phyloP scores from a whole-genome alignment of 2,329 filamentous ascomycete species.

The Pyricularia grisea region DNA sequence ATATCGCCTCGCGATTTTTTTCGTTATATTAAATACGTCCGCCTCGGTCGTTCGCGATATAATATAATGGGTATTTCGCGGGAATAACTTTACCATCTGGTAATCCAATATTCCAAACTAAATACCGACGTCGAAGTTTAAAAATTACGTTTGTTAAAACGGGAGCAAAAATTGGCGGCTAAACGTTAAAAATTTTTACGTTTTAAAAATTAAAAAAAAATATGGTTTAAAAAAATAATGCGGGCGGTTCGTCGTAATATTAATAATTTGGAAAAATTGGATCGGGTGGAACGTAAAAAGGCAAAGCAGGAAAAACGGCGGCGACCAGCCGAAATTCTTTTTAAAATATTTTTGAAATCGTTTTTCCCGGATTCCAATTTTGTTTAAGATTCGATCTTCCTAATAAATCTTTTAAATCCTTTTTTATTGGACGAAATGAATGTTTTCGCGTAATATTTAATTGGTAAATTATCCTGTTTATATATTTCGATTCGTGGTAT shows the following conservation, averaged over 20 bases:
- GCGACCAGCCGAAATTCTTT: not conserved
- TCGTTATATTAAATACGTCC: not conserved
- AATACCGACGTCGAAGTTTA: not conserved
- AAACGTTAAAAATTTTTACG: not conserved
- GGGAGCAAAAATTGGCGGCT: not conserved
- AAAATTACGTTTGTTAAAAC: not conserved
- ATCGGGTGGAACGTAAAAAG: not conserved
- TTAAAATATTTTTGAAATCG: no score
- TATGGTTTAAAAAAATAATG: not conserved
- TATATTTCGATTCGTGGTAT: no score
- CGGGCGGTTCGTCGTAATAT: not conserved
- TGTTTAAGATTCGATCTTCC: no score
- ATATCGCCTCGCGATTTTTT: not conserved
- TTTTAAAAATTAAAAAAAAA: not conserved
- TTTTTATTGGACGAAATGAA: no score
- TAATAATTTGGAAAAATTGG: not conserved
- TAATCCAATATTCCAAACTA: not conserved
- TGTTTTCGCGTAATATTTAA: no score
- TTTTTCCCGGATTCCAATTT: no score
- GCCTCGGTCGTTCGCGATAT: not conserved
- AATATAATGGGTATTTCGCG: not conserved
- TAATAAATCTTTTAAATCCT: no score
- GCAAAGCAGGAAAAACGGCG: not conserved
- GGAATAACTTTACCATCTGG: not conserved
- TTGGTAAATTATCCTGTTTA: no score